phyloP scores from a whole-genome alignment of 2,329 filamentous ascomycete genomes.

The Verticillium nubilum region DNA sequence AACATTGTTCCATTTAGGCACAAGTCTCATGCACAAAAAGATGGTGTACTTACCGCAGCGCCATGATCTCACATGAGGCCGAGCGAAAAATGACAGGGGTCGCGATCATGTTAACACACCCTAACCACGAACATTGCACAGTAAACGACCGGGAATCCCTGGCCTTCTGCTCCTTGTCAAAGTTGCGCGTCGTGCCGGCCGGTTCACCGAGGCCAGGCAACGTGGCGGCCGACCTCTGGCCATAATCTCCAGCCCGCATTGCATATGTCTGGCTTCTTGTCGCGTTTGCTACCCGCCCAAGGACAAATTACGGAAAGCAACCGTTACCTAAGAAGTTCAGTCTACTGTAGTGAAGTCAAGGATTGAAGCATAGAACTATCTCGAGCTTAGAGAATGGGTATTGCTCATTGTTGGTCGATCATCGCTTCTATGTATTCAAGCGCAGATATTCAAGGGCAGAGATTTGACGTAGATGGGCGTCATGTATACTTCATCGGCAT shows the following conservation, averaged over 20 bases:
- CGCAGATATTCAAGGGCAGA: too few relatives aligned
- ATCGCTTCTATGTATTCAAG: too few relatives aligned
- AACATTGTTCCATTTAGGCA: neutral
- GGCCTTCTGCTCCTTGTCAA: neutral
- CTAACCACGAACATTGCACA: neutral
- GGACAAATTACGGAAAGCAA: neutral
- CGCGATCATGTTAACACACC: neutral
- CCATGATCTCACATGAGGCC: conserved; percentile 14
- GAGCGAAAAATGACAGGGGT: neutral
- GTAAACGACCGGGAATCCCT: neutral
- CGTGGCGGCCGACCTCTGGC: conserved; percentile 15
- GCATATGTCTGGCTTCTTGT: conserved; percentile 4
- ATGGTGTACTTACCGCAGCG: conserved; percentile 15
- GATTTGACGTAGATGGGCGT: too few relatives aligned
- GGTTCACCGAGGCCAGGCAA: conserved; percentile 6
- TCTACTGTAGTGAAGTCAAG: neutral
- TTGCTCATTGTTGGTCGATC: too few relatives aligned
- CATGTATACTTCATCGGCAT: too few relatives aligned
- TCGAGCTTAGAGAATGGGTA: too few relatives aligned
- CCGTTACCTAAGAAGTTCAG: neutral
- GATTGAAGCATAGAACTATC: too few relatives aligned
- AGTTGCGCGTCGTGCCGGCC: neutral
- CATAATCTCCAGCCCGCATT: conserved; percentile 8
- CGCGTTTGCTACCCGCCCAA: neutral
- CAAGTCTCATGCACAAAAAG: neutral